phyloP scores from a whole-genome alignment of 169 alveolate species.

The Plasmodium coatneyi region DNA sequence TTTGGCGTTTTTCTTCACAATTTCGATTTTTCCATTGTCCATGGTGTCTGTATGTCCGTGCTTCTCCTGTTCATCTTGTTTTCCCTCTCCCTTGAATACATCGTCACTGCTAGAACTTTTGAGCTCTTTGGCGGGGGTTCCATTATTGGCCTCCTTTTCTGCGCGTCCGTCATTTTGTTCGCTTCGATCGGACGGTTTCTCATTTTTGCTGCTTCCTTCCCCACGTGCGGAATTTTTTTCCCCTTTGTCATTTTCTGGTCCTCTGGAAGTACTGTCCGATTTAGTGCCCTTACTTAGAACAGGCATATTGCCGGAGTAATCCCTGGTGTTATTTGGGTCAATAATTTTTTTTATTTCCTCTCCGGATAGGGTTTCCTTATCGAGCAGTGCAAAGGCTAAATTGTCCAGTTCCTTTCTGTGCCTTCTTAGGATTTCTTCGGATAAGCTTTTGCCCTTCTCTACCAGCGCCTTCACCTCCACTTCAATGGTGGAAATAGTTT shows the following conservation, averaged over 20 bases:
- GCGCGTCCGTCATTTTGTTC: background rate
- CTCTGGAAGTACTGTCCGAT: background rate
- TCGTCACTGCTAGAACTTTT: background rate
- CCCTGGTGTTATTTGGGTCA: conserved; percentile 74
- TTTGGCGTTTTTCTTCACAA: background rate
- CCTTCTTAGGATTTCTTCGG: conserved; percentile 86
- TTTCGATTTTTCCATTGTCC: conserved; percentile 13
- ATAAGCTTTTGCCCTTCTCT: conserved; percentile 83
- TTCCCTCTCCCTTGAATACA: background rate
- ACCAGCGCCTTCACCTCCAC: conserved; percentile 84
- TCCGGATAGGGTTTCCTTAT: conserved; percentile 89
- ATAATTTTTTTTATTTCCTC: conserved; percentile 81
- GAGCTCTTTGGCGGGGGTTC: too few species aligned
- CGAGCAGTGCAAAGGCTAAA: conserved; percentile 85
- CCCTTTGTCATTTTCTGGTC: background rate
- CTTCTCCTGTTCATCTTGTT: background rate
- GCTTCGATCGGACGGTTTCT: background rate
- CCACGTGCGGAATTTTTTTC: background rate
- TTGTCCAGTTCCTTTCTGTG: conserved; percentile 84
- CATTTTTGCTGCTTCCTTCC: background rate
- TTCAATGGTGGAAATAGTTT: conserved; percentile 82
- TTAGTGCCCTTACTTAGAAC: background rate
- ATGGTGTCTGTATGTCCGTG: background rate
- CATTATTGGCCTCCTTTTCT: background rate
- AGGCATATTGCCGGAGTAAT: conserved; percentile 16